These are phyloP conservation scores for Yamadazyma dendronema DNA, from an alignment of 1,139 yeast species.

Conservation along the genomic window DNA sequence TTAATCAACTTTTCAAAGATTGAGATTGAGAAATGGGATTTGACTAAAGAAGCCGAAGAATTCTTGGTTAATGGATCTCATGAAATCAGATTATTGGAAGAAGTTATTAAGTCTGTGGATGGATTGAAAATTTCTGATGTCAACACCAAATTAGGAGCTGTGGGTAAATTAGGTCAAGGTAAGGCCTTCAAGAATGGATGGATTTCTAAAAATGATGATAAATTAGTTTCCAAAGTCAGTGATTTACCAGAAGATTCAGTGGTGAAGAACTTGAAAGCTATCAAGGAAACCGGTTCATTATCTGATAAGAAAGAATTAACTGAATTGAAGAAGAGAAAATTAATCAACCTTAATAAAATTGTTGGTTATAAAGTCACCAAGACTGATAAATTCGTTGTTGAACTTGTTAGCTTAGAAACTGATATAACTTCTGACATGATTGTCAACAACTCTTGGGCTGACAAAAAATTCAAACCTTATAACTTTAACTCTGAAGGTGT, in stretches of 20 bases:
- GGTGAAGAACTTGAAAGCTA: conserved; percentile 58
- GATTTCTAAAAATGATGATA: conserved; percentile 86
- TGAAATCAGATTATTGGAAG: conserved; percentile 77
- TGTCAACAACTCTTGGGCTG: conserved; percentile 74
- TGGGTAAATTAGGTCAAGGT: conserved; percentile 93
- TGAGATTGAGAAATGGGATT: conserved; percentile 73
- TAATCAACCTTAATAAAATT: conserved; percentile 67
- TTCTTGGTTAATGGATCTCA: conserved; percentile 83
- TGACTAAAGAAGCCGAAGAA: conserved; percentile 81
- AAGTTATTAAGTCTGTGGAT: conserved; percentile 71
- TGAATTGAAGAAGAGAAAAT: conserved; percentile 93
- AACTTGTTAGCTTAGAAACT: conserved; percentile 80
- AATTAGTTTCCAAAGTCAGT: conserved; percentile 57
- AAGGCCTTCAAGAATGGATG: conserved; percentile 98
- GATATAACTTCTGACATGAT: conserved; percentile 95
- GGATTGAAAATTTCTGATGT: conserved; percentile 85
- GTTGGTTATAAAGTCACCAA: conserved; percentile 75
- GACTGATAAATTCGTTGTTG: conserved; percentile 81
- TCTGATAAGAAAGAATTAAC: conserved; percentile 63
- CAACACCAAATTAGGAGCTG: conserved; percentile 68
- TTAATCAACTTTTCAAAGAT: conserved; percentile 75
- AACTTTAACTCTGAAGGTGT: conserved; percentile 96
- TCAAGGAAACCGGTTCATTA: conserved; percentile 57
- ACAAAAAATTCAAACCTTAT: conserved; percentile 86
- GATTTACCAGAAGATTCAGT: conserved; percentile 65